Base-by-base conservation (phyloP, 2,329 filamentous ascomycete species). In the Tolypocladium nubicola region DNA sequence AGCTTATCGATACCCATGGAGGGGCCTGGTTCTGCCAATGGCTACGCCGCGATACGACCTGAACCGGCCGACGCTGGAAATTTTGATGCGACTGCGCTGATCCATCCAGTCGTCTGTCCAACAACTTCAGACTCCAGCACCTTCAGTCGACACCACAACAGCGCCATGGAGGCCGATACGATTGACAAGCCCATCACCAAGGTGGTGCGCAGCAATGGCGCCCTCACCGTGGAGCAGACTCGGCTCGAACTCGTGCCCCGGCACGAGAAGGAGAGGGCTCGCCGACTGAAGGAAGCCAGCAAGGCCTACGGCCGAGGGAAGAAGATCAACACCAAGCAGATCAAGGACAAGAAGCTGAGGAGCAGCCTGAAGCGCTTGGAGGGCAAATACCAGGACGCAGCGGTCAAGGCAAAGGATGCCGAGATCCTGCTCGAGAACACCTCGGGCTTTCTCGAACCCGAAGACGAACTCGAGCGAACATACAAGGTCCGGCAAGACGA, bases 401-500 rank as follows among this genome's bases (percentile, higher is more conserved):
- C 88, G 1, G 73, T 95, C 40, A 87, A 89, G 71, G 91, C 94
- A 19, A 96, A 96, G 73, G 93, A 97, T 78, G 90, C 93, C 26
- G 94, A 99, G 74, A 94, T 99, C 58, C 76, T 99, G 65, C 82
- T 96, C 56, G 93, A 97, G 73, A 90, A 96, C 70, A 83, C 86
- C 8, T 77, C 82, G 13, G 94, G 94, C 8, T 95, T 96, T 65
- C 77, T 99, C 57, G 90, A 97, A 72, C 81, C 93, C 1, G 94
- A 99, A 70, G 82, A 81, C 33, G 92, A 92, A 69, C 79, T 99
- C 60, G 94, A 99, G 72, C 80, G 86, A 68, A 99, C 94, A 23
- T 97, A 95, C 76, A 92, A 90, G 73, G 88, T 97, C 53, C 85
- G 89, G 60, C 94, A 99, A 72, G 84, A 90, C 63, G 91, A 97